Percentiles rank a stretch among this genome's conserved stretches.
Evolutionary conservation across 208 protist species (phyloP).

Genomic region (Acanthamoeba sp.): DNA sequence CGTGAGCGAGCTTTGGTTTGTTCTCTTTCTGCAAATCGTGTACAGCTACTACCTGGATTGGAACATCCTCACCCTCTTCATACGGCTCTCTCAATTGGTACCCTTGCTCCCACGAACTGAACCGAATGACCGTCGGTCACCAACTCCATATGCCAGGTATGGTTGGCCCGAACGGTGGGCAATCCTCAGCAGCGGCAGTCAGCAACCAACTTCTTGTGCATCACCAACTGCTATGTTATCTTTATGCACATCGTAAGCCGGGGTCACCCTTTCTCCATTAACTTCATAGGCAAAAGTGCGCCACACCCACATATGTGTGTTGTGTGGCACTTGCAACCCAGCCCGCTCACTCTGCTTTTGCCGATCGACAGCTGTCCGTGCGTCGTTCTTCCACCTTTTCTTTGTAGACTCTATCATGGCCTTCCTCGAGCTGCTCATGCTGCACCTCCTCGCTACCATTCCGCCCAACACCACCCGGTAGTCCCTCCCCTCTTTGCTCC

Average conservation of each 20-base stretch:
- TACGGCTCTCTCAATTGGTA: constrained; percentile 45
- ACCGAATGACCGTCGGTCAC: no score
- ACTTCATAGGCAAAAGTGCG: constrained; percentile 50
- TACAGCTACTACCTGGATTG: constrained; percentile 66
- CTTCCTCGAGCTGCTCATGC: constrained; percentile 40
- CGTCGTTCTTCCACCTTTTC: constrained; percentile 10
- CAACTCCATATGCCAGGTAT: no score
- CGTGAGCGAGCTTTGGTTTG: constrained; percentile 31
- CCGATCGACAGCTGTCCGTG: background rate
- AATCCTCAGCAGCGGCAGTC: background rate
- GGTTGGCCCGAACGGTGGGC: constrained; percentile 4
- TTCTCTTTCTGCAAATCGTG: constrained; percentile 47
- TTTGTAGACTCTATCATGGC: background rate
- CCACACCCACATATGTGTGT: background rate
- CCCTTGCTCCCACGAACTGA: background rate
- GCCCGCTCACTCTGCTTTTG: background rate
- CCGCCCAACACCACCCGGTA: background rate
- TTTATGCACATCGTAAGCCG: constrained; percentile 10
- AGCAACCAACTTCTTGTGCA: constrained; percentile 15
- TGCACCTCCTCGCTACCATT: constrained; percentile 13
- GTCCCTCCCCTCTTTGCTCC: background rate
- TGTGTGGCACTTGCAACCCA: no score
- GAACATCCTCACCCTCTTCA: constrained; percentile 26
- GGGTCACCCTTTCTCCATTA: constrained; percentile 53
- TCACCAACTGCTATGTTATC: background rate